These are phyloP conservation scores for Arabidopsis arenosa DNA, from an alignment of 345 rosid genomes.

Conservation along the genomic window DNA sequence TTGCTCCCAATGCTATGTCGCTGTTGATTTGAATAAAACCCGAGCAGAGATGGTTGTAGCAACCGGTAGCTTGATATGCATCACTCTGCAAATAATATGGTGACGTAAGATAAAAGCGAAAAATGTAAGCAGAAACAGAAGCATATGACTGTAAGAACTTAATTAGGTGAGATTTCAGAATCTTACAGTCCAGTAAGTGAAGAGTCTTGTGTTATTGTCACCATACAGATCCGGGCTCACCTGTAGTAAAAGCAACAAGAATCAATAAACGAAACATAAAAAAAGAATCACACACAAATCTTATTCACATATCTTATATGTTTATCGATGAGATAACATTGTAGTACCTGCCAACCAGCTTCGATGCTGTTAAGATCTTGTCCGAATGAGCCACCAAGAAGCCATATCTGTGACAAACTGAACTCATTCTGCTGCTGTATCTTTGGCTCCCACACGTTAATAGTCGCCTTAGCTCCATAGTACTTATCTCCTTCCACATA, in stretches of 20 bases:
- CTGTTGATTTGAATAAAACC: slow-evolving; percentile 96
- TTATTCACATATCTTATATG: slow-evolving; percentile 22
- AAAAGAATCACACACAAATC: slow-evolving; percentile 27
- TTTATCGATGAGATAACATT: slow-evolving; percentile 17
- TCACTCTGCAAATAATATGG: slow-evolving; percentile 68
- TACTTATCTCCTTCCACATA: slow-evolving; percentile 90
- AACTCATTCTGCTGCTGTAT: slow-evolving; percentile 95
- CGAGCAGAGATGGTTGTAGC: slow-evolving; percentile 96
- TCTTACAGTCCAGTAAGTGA: slow-evolving; percentile 99
- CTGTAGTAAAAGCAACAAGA: slow-evolving; percentile 25
- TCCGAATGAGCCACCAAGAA: slow-evolving; percentile 96
- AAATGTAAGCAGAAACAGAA: neutral
- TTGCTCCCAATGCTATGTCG: slow-evolving; percentile 96
- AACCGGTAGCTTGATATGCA: slow-evolving; percentile 98
- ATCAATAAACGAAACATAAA: slow-evolving; percentile 20
- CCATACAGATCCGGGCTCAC: slow-evolving; percentile 91
- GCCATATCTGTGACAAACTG: slow-evolving; percentile 97
- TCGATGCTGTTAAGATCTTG: slow-evolving; percentile 98
- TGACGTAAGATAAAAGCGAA: neutral
- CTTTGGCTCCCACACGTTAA: slow-evolving; percentile 97
- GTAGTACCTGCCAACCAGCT: slow-evolving; percentile 97
- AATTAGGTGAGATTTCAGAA: slow-evolving; percentile 3
- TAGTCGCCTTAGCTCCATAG: slow-evolving; percentile 96
- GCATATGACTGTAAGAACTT: neutral
- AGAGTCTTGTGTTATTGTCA: slow-evolving; percentile 97